Evolutionary conservation across 495 filamentous ascomycete genomes (phyloP).

Genomic region (Lophiostoma macrostomum): DNA sequence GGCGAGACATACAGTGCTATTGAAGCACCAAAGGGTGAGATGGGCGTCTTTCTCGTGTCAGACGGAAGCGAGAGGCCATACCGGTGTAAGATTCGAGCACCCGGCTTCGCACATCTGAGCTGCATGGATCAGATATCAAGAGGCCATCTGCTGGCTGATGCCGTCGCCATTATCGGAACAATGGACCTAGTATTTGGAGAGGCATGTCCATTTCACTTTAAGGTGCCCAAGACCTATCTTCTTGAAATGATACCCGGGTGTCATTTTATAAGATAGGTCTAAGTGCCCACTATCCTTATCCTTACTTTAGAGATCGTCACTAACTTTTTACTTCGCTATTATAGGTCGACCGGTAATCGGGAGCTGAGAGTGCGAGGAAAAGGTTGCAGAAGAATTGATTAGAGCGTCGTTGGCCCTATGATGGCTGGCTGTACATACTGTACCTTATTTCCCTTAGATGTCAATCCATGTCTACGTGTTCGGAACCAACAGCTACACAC

Average conservation of each 20-base stretch:
- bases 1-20: conserved; percentile 98
- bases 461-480: conserved; percentile 1
- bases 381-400: background rate
- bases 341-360: no score
- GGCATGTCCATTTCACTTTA: conserved; percentile 28
- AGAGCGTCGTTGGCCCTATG: conserved; percentile 1
- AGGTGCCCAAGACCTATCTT: no score
- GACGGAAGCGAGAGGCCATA: conserved; percentile 96
- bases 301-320: no score
- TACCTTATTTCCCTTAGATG: conserved; percentile 19
- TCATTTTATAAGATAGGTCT: no score
- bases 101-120: conserved; percentile 92
- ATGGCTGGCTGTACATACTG: conserved; percentile 25
- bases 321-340: no score
- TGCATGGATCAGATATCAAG: conserved; percentile 90
- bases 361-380: background rate
- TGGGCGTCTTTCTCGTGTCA: conserved; percentile 96
- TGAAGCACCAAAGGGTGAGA: conserved; percentile 98
- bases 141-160: conserved; percentile 93
- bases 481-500: no score
- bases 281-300: no score
- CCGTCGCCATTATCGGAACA: conserved; percentile 84
- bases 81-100: conserved; percentile 94
- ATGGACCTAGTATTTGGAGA: conserved; percentile 38
- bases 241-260: no score